Base-by-base conservation (phyloP, 768 basidiomycete genomes). In the Leccinum incarnatum region DNA sequence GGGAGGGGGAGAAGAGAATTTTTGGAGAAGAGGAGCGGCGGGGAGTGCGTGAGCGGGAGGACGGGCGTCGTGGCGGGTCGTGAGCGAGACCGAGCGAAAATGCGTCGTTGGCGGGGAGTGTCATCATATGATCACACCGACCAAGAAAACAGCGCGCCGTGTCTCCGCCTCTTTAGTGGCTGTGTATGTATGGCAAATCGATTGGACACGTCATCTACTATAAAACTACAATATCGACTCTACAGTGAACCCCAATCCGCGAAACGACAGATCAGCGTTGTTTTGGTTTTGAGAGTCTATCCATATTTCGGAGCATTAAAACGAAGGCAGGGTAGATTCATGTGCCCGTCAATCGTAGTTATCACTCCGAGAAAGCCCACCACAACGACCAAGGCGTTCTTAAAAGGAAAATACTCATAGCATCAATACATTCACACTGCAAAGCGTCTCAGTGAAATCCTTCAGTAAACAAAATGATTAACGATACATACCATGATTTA, bases 281-380 rank as follows among this genome's bases (percentile, higher is more conserved):
- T 83, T 73, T 34, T 77, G 82, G 86, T 85, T 82, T 82, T 72
- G 77, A 78, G 79, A 80, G 78, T 64, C 71, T 51, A 51, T 85
- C 72, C 61, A 80, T 91, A 54, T 92, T 68, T 84, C 87, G 90
- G 84, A 88, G 84, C 75, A 77, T 89, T 91, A 91, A 91, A 91
- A 89, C 89, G 82, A 85, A 77, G 72, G 80, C 76, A 82, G 81
- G 78, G 88, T 91, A 69, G 81, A 77, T 32, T 66, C 70, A 66
- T 66, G 65, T 59, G 75, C 78, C 81, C 85, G 83, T 79, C 83
- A 73, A 79, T 79, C 86, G 90, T 89, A 92, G 89, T 91, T 90
- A 91, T 92, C 81, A 81, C 85, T 82, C 88, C 87, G 87, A 83
- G 75, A 56, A 48, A 29, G 23, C 37, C 40, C 21, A 23, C 12